These are phyloP conservation scores for Halenospora varia DNA, from an alignment of 495 filamentous ascomycete species.

Conservation along the genomic window DNA sequence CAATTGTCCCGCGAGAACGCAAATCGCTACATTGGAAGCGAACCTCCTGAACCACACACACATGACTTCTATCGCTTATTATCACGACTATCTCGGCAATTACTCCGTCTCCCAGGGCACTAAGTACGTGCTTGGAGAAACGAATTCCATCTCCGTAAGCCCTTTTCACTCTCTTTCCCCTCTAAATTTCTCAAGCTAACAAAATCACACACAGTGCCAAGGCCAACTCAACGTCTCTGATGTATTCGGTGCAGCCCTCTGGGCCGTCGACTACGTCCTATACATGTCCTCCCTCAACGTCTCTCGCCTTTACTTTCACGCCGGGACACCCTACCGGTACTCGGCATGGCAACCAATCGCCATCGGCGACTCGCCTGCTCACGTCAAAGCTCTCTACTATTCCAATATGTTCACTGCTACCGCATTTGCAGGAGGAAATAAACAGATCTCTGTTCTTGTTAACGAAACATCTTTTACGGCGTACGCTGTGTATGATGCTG, in stretches of 20 bases:
- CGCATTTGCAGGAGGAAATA: conserved; percentile 22
- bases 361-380: conserved; percentile 2
- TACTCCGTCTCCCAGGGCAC: conserved; percentile 7
- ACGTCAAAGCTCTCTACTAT: conserved; percentile 21
- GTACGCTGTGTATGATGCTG: conserved; percentile 19
- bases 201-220: no score
- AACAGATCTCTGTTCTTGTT: conserved; percentile 18
- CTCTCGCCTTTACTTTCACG: conserved; percentile 24
- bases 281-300: conserved; percentile 12
- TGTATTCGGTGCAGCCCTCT: conserved; percentile 20
- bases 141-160: conserved; percentile 24
- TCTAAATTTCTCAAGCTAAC: no score
- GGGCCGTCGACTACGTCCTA: conserved; percentile 24
- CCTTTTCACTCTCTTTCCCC: background rate
- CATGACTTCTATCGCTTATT: conserved; percentile 15
- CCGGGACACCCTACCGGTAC: conserved; percentile 22
- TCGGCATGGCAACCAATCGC: conserved; percentile 23
- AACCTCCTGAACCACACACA: conserved; percentile 11
- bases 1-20: conserved; percentile 9
- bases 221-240: conserved; percentile 18
- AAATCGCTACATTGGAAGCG: conserved; percentile 4
- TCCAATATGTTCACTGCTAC: conserved; percentile 20
- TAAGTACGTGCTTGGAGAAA: conserved; percentile 25
- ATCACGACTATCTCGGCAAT: conserved; percentile 20
- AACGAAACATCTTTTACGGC: conserved; percentile 21